Conservation (phyloP, 176 grass and related monocot genomes). For the Raddia distichophylla region DNA sequence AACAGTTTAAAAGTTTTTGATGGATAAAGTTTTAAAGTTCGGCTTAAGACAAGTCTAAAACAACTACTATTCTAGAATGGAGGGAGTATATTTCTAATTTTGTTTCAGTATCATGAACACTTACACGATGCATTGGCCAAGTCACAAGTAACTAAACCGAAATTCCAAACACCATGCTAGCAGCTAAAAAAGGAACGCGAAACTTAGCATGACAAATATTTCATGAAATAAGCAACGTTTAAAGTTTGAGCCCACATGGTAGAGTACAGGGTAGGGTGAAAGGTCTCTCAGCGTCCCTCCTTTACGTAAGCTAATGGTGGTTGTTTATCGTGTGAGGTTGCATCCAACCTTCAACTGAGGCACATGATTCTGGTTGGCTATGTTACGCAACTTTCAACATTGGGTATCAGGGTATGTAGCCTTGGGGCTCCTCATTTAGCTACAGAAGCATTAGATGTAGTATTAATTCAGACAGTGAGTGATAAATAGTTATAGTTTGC, state of each 20-base stretch:
- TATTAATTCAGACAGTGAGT: background rate
- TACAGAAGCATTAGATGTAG: background rate
- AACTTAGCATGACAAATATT: conserved; percentile 4
- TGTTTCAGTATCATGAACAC: background rate
- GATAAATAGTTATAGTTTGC: background rate
- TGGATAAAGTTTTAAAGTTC: too few relatives aligned
- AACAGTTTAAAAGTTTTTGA: too few relatives aligned
- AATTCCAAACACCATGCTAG: conserved; percentile 6
- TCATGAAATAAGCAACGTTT: conserved; percentile 5
- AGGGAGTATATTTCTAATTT: background rate
- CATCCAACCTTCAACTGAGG: background rate
- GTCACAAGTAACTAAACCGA: conserved; percentile 1
- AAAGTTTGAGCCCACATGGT: background rate
- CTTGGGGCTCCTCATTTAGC: conserved; percentile 1
- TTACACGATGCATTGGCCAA: conserved; percentile 25
- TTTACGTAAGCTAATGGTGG: conserved; percentile 10
- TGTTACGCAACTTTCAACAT: background rate
- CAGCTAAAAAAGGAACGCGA: background rate
- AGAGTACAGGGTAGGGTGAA: background rate
- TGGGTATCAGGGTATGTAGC: background rate
- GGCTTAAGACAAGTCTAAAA: too few relatives aligned
- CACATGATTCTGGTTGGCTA: conserved; percentile 18
- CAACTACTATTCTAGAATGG: too few relatives aligned
- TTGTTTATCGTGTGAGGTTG: background rate
- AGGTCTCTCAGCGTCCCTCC: background rate